Evolutionary conservation across 352 stramenopile genomes (phyloP), one percentile per base, ranked within the genome.

Genomic region (Phytophthora ohioensis): DNA sequence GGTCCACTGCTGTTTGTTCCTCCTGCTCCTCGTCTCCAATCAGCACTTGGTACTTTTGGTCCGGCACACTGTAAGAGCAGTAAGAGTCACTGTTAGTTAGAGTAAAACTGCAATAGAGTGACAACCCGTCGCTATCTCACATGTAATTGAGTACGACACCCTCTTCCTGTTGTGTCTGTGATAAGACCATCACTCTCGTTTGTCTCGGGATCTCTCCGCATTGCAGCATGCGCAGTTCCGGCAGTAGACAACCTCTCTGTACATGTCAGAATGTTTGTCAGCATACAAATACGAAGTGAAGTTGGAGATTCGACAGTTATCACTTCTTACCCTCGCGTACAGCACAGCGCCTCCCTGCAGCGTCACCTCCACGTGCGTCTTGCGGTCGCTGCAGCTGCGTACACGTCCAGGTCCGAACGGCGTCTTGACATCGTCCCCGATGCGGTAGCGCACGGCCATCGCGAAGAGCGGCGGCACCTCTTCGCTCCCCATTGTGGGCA

Each of bases 401-500:
- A 95, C 86, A 32, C 76, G 59, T 7, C 88, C 88, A 2, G 72
- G 52, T 2, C 88, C 88, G 49, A 91, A 95, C 13, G 84, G 80
- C 35, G 85, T 93, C 58, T 78, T 79, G 30, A 95, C 88, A 30
- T 58, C 62, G 66, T 95, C 88, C 35, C 88, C 88, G 9, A 57
- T 64, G 31, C 72, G 64, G 59, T 91, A 95, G 56, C 88, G 88
- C 55, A 95, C 64, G 53, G 79, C 75, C 63, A 88, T 79, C 51
- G 88, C 83, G 56, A 95, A 87, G 51, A 95, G 79, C 78, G 79
- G 80, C 73, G 86, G 86, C 64, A 88, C 76, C 53, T 88, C 73
- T 57, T 72, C 63, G 42, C 45, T 49, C 15, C 60, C 62, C 62
- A 76, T 79, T 4, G 8, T 54, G 21, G 39, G 3, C 31, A 13